A percentile compares a stretch with the other conserved stretches of the same genome.
Conservation (phyloP, 208 protist genomes). For the Crithidia mellificae region DNA sequence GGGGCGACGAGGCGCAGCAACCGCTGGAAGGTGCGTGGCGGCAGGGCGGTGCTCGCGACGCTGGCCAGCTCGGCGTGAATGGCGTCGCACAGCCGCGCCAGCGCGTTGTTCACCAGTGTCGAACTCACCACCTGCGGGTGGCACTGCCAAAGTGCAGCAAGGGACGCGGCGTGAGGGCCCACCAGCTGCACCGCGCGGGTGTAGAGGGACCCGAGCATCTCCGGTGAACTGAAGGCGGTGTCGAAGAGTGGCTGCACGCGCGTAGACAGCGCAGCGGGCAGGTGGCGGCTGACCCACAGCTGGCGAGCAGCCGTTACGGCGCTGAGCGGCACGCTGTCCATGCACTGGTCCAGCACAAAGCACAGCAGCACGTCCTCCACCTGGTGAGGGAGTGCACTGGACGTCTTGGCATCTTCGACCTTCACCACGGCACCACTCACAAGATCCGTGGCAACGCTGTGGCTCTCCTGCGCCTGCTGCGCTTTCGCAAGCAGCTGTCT, state of each 20-base stretch:
- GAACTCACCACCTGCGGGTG: slow-evolving; percentile 31
- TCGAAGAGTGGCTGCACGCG: slow-evolving; percentile 27
- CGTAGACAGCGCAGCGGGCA: slow-evolving; percentile 24
- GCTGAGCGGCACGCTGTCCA: slow-evolving; percentile 51
- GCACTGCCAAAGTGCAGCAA: slow-evolving; percentile 29
- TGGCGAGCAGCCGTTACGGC: slow-evolving; percentile 25
- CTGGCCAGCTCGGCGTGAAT: slow-evolving; percentile 10
- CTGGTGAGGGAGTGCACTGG: neutral
- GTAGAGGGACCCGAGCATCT: slow-evolving; percentile 45
- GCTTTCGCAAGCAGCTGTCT: slow-evolving; percentile 5
- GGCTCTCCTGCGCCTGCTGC: neutral
- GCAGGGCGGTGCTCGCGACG: neutral
- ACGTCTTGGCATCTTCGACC: slow-evolving; percentile 4
- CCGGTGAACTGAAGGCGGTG: slow-evolving; percentile 20
- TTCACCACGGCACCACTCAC: slow-evolving; percentile 1
- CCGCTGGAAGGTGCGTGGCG: slow-evolving; percentile 23
- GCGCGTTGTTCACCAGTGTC: slow-evolving; percentile 35
- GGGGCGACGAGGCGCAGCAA: slow-evolving; percentile 33
- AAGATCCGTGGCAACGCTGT: too few species aligned
- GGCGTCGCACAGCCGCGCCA: slow-evolving; percentile 14
- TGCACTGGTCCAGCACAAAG: slow-evolving; percentile 80
- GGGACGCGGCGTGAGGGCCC: slow-evolving; percentile 56
- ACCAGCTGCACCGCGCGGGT: slow-evolving; percentile 49
- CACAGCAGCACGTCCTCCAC: slow-evolving; percentile 55
- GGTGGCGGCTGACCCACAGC: slow-evolving; percentile 11